A percentile compares a stretch with the other conserved stretches of the same genome.
Conservation (phyloP, 2,329 filamentous ascomycete species). For the Colletotrichum sp. region DNA sequence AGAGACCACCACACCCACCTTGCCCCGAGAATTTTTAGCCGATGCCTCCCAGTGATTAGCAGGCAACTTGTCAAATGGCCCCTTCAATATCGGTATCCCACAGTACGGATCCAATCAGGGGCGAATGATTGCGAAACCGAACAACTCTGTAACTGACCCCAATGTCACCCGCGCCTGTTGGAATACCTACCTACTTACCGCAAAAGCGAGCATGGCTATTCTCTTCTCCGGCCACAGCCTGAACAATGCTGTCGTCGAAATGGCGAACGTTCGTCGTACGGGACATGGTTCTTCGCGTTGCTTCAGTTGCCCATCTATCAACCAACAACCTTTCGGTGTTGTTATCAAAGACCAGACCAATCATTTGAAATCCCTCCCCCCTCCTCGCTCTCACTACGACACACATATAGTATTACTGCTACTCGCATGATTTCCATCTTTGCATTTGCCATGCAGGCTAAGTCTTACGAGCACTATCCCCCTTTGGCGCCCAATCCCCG, state of each 20-base stretch:
- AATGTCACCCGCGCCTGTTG: neutral
- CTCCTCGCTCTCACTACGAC: neutral
- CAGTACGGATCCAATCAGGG: neutral
- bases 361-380: neutral
- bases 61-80: neutral
- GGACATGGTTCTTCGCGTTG: neutral
- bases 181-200: neutral
- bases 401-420: neutral
- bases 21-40: neutral
- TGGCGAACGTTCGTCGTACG: neutral
- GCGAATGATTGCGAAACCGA: neutral
- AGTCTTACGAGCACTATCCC: neutral
- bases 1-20: neutral
- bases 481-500: neutral
- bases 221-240: neutral
- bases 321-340: neutral
- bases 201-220: neutral
- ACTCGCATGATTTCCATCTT: neutral
- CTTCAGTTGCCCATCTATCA: neutral
- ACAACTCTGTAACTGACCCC: neutral
- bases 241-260: neutral
- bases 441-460: neutral
- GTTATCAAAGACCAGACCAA: neutral
- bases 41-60: neutral
- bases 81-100: slow-evolving; percentile 8